Evolutionary conservation across 192 early-diverging fungal genomes (phyloP).

Genomic region (Entomortierella chlamydospora): DNA sequence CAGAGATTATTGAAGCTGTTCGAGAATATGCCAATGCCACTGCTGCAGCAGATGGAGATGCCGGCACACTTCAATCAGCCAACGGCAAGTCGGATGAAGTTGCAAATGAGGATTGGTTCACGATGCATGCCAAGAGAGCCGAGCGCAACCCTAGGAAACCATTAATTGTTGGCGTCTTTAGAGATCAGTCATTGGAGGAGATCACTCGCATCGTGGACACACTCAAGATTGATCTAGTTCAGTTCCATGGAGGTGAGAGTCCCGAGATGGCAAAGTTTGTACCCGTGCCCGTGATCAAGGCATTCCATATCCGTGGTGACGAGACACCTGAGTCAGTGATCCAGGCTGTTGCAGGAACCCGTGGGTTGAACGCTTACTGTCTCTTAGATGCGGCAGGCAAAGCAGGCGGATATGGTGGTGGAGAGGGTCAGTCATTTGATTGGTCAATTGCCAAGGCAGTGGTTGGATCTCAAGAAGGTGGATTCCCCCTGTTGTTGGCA

Average conservation of each 20-base stretch:
- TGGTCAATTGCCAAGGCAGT: conserved; percentile 78
- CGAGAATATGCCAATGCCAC: conserved; percentile 51
- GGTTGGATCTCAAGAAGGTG: conserved; percentile 49
- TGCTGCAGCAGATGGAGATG: conserved; percentile 16
- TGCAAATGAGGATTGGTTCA: conserved; percentile 61
- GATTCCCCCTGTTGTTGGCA: conserved; percentile 86
- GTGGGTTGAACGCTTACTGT: conserved; percentile 63
- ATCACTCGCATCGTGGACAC: conserved; percentile 72
- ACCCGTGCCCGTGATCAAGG: conserved; percentile 90
- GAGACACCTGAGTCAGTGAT: conserved; percentile 59
- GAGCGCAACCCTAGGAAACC: conserved; percentile 69
- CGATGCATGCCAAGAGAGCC: conserved; percentile 56
- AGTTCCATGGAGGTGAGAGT: conserved; percentile 91
- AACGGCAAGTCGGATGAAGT: conserved; percentile 6
- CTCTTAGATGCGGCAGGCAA: conserved; percentile 76
- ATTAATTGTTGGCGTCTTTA: conserved; percentile 93
- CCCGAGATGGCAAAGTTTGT: conserved; percentile 72
- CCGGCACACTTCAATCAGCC: not conserved
- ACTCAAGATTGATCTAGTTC: conserved; percentile 89
- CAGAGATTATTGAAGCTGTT: conserved; percentile 80
- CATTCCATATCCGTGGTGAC: conserved; percentile 79
- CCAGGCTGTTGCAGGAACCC: conserved; percentile 53
- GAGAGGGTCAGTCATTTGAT: conserved; percentile 86
- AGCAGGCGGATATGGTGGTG: conserved; percentile 73
- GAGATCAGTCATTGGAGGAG: conserved; percentile 82